A percentile compares a stretch with the other conserved stretches of the same genome.
Conservation (phyloP, 1,284 basidiomycete species). For the Meira miltonrushii region DNA sequence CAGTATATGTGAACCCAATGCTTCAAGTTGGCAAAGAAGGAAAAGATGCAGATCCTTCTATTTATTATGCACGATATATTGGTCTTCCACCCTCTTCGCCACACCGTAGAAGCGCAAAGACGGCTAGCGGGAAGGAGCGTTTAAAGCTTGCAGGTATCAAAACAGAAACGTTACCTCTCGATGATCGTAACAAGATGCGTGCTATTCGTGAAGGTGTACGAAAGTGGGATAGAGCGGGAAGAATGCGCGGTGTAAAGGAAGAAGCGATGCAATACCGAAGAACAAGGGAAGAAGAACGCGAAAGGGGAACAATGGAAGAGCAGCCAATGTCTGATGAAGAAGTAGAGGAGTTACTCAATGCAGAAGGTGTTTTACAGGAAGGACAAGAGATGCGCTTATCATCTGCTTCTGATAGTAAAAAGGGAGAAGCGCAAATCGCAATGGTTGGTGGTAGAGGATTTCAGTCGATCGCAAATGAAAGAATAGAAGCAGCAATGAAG, state of each 20-base stretch:
- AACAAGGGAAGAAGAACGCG: constrained; percentile 2
- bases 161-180: constrained; percentile 32
- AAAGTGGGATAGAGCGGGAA: constrained; percentile 61
- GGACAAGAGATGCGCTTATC: neutral
- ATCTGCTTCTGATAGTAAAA: neutral
- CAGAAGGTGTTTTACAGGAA: constrained; percentile 1
- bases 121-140: constrained; percentile 3
- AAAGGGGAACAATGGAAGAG: constrained; percentile 1
- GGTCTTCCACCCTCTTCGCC: constrained; percentile 3
- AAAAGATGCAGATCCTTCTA: constrained; percentile 15
- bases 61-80: constrained; percentile 32
- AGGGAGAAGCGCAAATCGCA: constrained; percentile 5
- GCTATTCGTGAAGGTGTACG: constrained; percentile 60
- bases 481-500: constrained; percentile 61
- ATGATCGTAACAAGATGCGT: constrained; percentile 59
- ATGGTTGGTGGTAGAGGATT: constrained; percentile 22
- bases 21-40: constrained; percentile 13
- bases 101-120: neutral
- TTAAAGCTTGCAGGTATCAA: constrained; percentile 18
- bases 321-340: neutral
- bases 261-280: constrained; percentile 66
- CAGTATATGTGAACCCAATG: constrained; percentile 35
- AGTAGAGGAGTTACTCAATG: neutral
- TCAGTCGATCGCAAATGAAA: constrained; percentile 39
- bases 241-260: constrained; percentile 56